Base-by-base conservation (phyloP, 257 asterid species). In the Solanum phureja region DNA sequence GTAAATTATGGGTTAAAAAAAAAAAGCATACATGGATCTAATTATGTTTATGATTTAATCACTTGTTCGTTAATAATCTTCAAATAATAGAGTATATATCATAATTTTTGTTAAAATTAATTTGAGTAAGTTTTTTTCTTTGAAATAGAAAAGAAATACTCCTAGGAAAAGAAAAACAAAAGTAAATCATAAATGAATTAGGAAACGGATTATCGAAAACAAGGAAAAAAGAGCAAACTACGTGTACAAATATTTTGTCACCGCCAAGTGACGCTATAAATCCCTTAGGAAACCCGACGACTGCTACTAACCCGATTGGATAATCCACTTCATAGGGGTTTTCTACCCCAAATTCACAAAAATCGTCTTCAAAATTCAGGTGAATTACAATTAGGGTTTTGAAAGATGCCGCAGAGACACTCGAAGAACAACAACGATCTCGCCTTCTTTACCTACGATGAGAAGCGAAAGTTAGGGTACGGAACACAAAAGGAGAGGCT, bases 401-500 rank as follows among this genome's bases (percentile, higher is more conserved):
- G 19, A 79, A 90, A 86, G 35, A 97, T 97, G 99, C 99, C 99
- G 88, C 99, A 97, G 91, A 92, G 99, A 89, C 99, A 97, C 92
- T 97, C 99, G 75, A 97, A 97, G 95, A 97, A 97, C 93, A 97
- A 97, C 90, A 97, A 97, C 86, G 99, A 97, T 91, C 91, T 97
- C 79, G 99, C 99, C 2, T 95, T 92, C 92, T 97, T 97, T 91
- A 97, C 99, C 12, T 96, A 97, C 88, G 99, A 95, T 88, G 99
- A 97, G 98, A 97, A 96, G 95, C 93, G 95, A 91, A 96, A 97
- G 93, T 92, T 97, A 24, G 99, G 99, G 37, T 96, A 96, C 83
- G 99, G 99, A 11, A 96, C 98, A 71, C 99, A 97, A 92, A 95
- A 93, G 92, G 98, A 97, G 94, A 91, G 99, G 68, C 89, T 97